phyloP scores from a whole-genome alignment of 768 basidiomycete genomes.

The Tulasnella sp. region DNA sequence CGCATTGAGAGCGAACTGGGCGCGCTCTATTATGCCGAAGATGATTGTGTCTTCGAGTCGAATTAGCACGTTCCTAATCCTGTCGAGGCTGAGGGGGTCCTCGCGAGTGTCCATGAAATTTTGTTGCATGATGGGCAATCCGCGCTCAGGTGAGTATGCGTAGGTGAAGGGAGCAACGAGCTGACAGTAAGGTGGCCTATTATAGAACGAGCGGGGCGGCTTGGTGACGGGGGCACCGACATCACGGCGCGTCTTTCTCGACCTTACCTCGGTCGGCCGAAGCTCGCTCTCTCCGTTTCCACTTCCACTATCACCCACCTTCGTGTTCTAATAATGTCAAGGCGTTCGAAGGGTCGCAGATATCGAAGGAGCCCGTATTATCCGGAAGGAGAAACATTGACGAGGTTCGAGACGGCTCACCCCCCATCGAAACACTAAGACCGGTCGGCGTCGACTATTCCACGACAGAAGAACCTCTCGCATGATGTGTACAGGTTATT shows the following conservation, averaged over 20 bases:
- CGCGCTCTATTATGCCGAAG: constrained; percentile 90
- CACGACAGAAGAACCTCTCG: neutral
- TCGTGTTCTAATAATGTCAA: neutral
- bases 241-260: neutral
- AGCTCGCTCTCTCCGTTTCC: neutral
- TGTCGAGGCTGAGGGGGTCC: constrained; percentile 81
- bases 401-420: neutral
- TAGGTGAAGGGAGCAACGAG: neutral
- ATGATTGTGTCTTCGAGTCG: constrained; percentile 99
- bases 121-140: constrained; percentile 33
- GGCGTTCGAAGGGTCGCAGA: neutral
- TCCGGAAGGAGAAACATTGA: neutral
- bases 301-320: neutral
- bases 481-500: neutral
- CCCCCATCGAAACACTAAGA: neutral
- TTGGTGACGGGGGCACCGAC: neutral
- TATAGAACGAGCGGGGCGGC: neutral
- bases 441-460: neutral
- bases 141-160: neutral
- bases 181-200: neutral
- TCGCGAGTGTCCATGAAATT: constrained; percentile 61
- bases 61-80: constrained; percentile 79
- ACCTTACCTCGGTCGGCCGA: neutral
- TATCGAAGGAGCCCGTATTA: neutral
- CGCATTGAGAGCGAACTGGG: constrained; percentile 92